Evolutionary conservation across 1,284 basidiomycete species (phyloP), one percentile per base, ranked within the genome.

Genomic region (Ceratobasidium papillatum): DNA sequence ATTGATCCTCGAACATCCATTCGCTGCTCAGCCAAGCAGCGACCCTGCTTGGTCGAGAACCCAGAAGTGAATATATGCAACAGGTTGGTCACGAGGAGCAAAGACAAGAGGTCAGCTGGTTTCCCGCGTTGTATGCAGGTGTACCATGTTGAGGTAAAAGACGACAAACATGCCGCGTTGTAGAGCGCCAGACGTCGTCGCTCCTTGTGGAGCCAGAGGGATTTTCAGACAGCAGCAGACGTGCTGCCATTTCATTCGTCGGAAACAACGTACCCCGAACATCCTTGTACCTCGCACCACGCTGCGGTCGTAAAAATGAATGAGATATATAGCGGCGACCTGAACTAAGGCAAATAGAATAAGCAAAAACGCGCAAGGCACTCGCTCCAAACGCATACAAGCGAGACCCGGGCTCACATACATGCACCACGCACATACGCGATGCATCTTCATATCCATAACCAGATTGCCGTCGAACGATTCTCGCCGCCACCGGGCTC

Each of bases 51-150:
- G 41, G 69, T 45, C 43, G 49, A 43, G 32, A 49, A 34, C 69
- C 36, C 17, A 25, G 36, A 34, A 14, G 11, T n/a, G 54, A 27
- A 27, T 69, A 22, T 58, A 45, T 45, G 52, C 38, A 47, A 34
- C 8, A 22, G 38, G 22, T 12, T 22, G 56, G 17, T 14, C 34
- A 36, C 19, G 25, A 41, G 12, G 19, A 22, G 9, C 41, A 45
- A 52, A 68, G 7, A 41, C 32, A 22, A 41, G 51, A n/a, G 54
- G 38, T 69, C 66, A 69, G 66, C 66, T 69, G 66, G 56, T 62
- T 3, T 49, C 43, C 69, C 58, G 36, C 69, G 34, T 25, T 25
- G 17, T 8, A 30, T 38, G n/a, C 58, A 38, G 56, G 43, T n/a
- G 38, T 8, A 41, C 8, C 3, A 7, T 9, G 7, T 56, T 69